Evolutionary conservation across 495 filamentous ascomycete species (phyloP).

Genomic region (Penicillium salamii): DNA sequence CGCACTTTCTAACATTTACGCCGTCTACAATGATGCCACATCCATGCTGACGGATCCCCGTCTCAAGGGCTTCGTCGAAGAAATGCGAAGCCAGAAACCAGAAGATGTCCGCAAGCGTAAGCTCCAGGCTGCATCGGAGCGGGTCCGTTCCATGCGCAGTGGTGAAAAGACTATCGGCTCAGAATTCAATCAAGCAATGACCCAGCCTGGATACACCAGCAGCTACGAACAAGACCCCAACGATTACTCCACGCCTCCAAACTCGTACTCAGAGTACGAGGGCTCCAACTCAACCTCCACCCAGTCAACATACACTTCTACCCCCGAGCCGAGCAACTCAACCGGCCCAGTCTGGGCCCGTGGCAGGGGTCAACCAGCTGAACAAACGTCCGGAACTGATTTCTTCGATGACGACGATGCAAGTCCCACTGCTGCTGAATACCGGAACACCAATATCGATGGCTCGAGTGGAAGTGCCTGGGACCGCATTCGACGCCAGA

Average conservation of each 20-base stretch:
- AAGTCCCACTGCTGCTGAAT: slow-evolving; percentile 39
- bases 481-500: slow-evolving; percentile 41
- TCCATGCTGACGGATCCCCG: slow-evolving; percentile 24
- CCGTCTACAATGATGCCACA: slow-evolving; percentile 11
- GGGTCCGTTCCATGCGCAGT: slow-evolving; percentile 1
- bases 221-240: slow-evolving; percentile 5
- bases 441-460: slow-evolving; percentile 20
- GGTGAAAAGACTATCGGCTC: slow-evolving; percentile 8
- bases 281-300: background rate
- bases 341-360: slow-evolving; percentile 4
- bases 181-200: slow-evolving; percentile 4
- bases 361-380: slow-evolving; percentile 1
- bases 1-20: slow-evolving; percentile 7
- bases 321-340: too few species aligned
- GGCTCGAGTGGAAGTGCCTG: slow-evolving; percentile 32
- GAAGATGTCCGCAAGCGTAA: slow-evolving; percentile 27
- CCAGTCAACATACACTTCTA: too few species aligned
- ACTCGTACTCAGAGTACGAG: slow-evolving; percentile 6
- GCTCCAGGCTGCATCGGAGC: slow-evolving; percentile 14
- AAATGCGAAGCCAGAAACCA: slow-evolving; percentile 14
- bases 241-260: background rate
- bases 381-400: slow-evolving; percentile 7
- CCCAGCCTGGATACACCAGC: background rate
- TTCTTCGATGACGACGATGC: slow-evolving; percentile 41
- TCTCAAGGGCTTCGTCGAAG: slow-evolving; percentile 21